phyloP scores from a whole-genome alignment of 495 filamentous ascomycete species.

The Penicillium cinerascens region DNA sequence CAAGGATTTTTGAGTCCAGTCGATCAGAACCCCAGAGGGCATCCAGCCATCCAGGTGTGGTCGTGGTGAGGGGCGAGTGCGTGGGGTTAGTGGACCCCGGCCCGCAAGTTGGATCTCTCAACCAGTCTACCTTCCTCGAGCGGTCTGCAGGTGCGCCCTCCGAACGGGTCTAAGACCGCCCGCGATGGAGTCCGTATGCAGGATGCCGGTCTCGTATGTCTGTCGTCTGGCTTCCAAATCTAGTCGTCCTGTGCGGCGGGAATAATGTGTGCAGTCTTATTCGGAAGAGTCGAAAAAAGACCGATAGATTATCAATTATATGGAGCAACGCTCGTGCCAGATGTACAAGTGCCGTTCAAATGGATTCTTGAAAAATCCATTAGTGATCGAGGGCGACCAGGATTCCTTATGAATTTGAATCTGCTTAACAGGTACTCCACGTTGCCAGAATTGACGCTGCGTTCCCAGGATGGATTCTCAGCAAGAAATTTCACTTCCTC shows the following conservation, averaged over 20 bases:
- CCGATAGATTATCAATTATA: too few relatives aligned
- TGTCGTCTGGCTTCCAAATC: slow-evolving; percentile 95
- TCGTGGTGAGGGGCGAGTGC: slow-evolving; percentile 38
- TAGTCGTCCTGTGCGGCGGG: too few relatives aligned
- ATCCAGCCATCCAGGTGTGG: background rate
- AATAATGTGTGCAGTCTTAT: too few relatives aligned
- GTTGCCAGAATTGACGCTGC: background rate
- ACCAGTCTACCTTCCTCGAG: slow-evolving; percentile 61
- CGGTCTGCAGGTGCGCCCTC: slow-evolving; percentile 56
- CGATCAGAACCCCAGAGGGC: background rate
- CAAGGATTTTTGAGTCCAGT: background rate
- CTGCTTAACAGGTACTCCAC: background rate
- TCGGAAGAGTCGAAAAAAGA: too few relatives aligned
- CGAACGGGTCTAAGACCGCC: slow-evolving; percentile 74
- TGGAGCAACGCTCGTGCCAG: too few relatives aligned
- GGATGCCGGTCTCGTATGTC: slow-evolving; percentile 87
- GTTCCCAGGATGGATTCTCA: background rate
- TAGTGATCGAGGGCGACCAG: slow-evolving; percentile 2
- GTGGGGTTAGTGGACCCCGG: slow-evolving; percentile 67
- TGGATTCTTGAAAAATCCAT: background rate
- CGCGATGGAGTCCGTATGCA: slow-evolving; percentile 80
- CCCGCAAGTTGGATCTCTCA: slow-evolving; percentile 88
- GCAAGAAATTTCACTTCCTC: background rate
- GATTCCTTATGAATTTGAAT: slow-evolving; percentile 3
- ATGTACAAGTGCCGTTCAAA: background rate